Conservation (phyloP, 768 basidiomycete species). For the Leccinellum luteum region DNA sequence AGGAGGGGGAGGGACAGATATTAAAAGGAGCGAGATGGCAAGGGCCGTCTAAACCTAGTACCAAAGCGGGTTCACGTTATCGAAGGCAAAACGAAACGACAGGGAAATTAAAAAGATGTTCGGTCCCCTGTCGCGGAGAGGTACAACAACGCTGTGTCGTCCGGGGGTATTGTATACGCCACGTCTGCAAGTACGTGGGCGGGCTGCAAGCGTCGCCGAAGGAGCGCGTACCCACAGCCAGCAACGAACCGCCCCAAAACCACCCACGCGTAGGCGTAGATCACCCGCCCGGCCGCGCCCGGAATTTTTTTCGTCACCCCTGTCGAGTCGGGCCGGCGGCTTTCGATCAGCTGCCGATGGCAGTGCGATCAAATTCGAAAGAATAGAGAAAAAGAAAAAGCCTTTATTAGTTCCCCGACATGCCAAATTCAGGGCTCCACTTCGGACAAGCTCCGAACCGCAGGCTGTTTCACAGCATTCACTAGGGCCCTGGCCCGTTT, state of each 20-base stretch:
- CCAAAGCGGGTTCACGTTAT: constrained; percentile 25
- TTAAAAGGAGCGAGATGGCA: constrained; percentile 24
- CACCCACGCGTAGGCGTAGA: constrained; percentile 18
- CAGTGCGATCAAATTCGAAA: constrained; percentile 14
- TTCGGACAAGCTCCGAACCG: not conserved
- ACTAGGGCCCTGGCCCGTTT: not conserved
- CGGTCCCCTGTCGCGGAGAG: not conserved
- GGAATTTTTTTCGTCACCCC: constrained; percentile 17
- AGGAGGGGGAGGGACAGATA: constrained; percentile 16
- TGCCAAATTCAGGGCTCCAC: constrained; percentile 2
- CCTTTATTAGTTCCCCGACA: not conserved
- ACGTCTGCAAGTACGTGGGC: constrained; percentile 13
- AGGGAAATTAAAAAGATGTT: constrained; percentile 13
- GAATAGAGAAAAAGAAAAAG: constrained; percentile 4
- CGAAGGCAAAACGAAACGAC: constrained; percentile 20
- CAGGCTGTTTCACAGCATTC: not conserved
- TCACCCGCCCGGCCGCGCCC: constrained; percentile 28
- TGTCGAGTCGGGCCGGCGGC: constrained; percentile 34
- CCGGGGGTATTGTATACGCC: not conserved
- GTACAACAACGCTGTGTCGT: not conserved
- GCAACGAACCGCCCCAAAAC: not conserved
- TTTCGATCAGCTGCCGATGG: constrained; percentile 30
- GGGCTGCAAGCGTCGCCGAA: not conserved
- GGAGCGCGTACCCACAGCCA: constrained; percentile 2
- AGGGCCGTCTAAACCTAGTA: constrained; percentile 30